Evolutionary conservation across 2,329 filamentous ascomycete genomes (phyloP), one percentile per base, ranked within the genome.

Genomic region (Aplosporella prunicola): DNA sequence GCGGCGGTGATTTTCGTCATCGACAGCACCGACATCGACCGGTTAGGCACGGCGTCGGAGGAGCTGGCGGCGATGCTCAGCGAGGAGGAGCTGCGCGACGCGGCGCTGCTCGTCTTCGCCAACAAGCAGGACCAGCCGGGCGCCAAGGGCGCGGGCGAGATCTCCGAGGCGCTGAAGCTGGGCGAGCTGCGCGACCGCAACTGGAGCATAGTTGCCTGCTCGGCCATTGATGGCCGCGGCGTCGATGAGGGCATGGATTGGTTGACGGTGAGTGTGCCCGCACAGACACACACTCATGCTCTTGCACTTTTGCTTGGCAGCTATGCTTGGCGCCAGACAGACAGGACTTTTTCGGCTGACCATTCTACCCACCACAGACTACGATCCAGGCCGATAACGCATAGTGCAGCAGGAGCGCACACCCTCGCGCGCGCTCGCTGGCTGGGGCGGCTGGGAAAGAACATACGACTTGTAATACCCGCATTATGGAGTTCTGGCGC

Each of bases 71-170:
- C 88, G 11, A 98, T 98, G 91, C 66, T 98, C 45, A 93, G 93
- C 56, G 91, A 98, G 64, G 91, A 96, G 47, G 89, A 98, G 63
- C 73, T 98, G 39, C 83, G 86, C 57, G 91, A 96, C 55, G 89
- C 91, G 9, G 80, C 87, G 15, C 68, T 98, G 38, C 67, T 98
- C 38, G 91, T 98, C 9, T 98, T 96, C 62, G 91, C 91, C 53
- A 98, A 98, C 68, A 98, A 98, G 69, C 91, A 98, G 63, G 91
- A 98, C 65, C 87, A 96, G 63, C 89, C 89, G 2, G 91, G 91
- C 13, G 89, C 91, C 32, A 93, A 94, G 66, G 91, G 89, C 2
- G 91, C 91, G 1, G 91, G 87, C 13, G 91, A 96, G 60, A 98
- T 98, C 46, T 93, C 85, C 39, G 89, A 96, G 65, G 89, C 88